Percentiles rank a stretch among this genome's conserved stretches.
Evolutionary conservation across 495 filamentous ascomycete genomes (phyloP).

Genomic region (Darksidea phi): DNA sequence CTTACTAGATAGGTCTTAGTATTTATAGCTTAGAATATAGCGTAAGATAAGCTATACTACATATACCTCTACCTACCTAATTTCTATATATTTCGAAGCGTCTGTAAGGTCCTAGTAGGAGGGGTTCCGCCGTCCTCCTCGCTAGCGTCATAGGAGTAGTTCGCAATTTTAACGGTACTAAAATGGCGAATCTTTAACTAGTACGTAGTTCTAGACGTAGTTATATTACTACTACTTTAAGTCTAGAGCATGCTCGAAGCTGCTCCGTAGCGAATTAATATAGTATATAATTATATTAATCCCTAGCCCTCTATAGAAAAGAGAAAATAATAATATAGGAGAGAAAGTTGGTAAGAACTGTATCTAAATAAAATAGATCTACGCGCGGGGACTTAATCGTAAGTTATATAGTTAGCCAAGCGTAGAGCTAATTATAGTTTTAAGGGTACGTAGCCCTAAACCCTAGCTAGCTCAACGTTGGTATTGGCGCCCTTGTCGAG

Average conservation of each 20-base stretch:
- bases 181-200: no score
- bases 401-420: background rate
- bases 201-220: no score
- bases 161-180: no score
- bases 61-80: no score
- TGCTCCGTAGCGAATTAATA: background rate
- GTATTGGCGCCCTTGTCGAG: background rate
- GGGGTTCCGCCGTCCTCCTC: no score
- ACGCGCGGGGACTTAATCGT: background rate
- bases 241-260: background rate
- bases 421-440: background rate
- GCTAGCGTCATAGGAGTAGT: no score
- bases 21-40: no score
- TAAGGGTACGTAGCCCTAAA: background rate
- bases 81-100: no score
- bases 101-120: no score
- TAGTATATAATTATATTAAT: background rate
- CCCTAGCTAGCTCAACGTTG: background rate
- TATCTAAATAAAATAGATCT: background rate
- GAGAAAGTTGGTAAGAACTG: background rate
- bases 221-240: no score
- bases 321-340: background rate
- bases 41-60: no score
- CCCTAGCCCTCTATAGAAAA: background rate
- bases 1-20: no score